phyloP scores from a whole-genome alignment of 1,284 basidiomycete genomes.

The Puccinia hordei region DNA sequence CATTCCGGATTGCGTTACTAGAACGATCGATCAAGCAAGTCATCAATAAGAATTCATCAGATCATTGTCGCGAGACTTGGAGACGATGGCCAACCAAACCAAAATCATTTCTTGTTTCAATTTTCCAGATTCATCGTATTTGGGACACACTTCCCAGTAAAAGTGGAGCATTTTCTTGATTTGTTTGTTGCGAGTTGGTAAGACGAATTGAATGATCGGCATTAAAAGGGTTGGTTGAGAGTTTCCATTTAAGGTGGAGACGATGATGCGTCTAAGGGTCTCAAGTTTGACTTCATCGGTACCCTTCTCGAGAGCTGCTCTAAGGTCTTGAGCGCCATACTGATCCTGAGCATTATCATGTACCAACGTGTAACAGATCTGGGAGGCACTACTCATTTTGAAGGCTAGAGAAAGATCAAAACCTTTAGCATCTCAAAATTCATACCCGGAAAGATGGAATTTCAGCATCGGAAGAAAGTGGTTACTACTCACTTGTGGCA shows the following conservation, averaged over 20 bases:
- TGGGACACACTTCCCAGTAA: slow-evolving; percentile 99
- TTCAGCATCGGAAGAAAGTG: background rate
- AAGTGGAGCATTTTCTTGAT: slow-evolving; percentile 98
- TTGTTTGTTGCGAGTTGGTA: slow-evolving; percentile 93
- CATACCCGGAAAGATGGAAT: background rate
- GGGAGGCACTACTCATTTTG: slow-evolving; percentile 51
- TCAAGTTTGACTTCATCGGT: slow-evolving; percentile 97
- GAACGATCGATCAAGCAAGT: slow-evolving; percentile 54
- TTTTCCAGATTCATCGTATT: slow-evolving; percentile 95
- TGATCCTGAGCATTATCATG: slow-evolving; percentile 64
- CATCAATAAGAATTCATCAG: slow-evolving; percentile 11
- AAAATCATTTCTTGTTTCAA: slow-evolving; percentile 99
- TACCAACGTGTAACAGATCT: slow-evolving; percentile 78
- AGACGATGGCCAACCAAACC: slow-evolving; percentile 73
- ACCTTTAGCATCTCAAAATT: background rate
- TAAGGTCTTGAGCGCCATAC: slow-evolving; percentile 66
- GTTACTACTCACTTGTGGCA: background rate
- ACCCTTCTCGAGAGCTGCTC: slow-evolving; percentile 86
- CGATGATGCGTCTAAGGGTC: slow-evolving; percentile 91
- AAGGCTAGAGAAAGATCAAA: background rate
- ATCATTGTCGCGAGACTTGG: background rate
- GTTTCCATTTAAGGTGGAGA: slow-evolving; percentile 93
- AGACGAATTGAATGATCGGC: slow-evolving; percentile 97
- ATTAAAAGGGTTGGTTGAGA: slow-evolving; percentile 83
- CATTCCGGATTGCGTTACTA: slow-evolving; percentile 95